Evolutionary conservation across 2,329 filamentous ascomycete species (phyloP).

Genomic region (Botrytis porri): DNA sequence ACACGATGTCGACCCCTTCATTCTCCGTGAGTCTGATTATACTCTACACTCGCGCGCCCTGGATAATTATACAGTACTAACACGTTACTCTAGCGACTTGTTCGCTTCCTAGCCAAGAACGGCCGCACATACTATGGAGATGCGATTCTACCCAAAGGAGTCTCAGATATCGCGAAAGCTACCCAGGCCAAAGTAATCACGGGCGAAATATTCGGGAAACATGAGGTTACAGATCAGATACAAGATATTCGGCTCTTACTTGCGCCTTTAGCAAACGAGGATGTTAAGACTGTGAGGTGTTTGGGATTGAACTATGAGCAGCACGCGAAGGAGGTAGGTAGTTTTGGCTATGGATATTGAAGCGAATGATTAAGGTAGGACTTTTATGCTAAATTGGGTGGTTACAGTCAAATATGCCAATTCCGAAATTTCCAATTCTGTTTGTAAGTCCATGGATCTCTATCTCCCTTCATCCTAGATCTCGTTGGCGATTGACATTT

Average conservation of each 20-base stretch:
- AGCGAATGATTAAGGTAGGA: background rate
- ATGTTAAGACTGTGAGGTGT: constrained; percentile 66
- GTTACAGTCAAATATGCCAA: constrained; percentile 57
- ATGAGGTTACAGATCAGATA: constrained; percentile 61
- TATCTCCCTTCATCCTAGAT: background rate
- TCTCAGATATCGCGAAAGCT: constrained; percentile 58
- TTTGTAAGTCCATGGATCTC: constrained; percentile 47
- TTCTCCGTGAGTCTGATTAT: constrained; percentile 45
- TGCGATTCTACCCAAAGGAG: constrained; percentile 62
- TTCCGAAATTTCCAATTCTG: constrained; percentile 68
- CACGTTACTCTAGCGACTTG: constrained; percentile 53
- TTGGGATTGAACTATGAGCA: constrained; percentile 70
- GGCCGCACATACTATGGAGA: constrained; percentile 71
- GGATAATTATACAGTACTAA: constrained; percentile 9
- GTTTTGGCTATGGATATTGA: background rate
- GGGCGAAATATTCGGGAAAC: constrained; percentile 63
- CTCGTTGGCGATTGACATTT: background rate
- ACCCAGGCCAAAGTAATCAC: constrained; percentile 60
- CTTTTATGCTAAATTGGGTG: background rate
- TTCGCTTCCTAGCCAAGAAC: constrained; percentile 71
- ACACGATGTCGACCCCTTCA: constrained; percentile 39
- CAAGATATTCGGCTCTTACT: constrained; percentile 57
- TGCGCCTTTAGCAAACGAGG: constrained; percentile 58
- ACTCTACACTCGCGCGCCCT: background rate
- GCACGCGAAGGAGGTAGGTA: constrained; percentile 62